Evolutionary conservation across 352 stramenopile genomes (phyloP).

Genomic region (Pythium brachiatum): DNA sequence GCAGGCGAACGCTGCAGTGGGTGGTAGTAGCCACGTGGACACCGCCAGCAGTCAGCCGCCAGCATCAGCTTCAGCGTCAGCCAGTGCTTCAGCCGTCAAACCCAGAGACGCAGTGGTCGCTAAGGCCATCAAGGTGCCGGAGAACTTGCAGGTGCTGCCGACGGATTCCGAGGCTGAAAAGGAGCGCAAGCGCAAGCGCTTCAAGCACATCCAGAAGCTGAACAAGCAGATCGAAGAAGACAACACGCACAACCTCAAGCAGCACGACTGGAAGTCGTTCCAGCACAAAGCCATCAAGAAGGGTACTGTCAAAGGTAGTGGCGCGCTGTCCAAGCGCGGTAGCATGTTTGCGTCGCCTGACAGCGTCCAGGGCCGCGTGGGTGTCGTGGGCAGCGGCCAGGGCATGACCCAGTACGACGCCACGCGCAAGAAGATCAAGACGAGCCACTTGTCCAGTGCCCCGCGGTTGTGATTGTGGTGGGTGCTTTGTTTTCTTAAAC

Average conservation of each 20-base stretch:
- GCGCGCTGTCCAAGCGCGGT: conserved; percentile 74
- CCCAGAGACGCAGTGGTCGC: conserved; percentile 35
- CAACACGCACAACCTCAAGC: conserved; percentile 79
- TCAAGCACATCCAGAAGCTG: conserved; percentile 83
- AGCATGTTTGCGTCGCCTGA: conserved; percentile 91
- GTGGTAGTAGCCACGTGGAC: not conserved
- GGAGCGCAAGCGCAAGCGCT: conserved; percentile 78
- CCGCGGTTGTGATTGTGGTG: conserved; percentile 19
- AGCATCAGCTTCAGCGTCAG: not conserved
- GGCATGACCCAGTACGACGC: conserved; percentile 84
- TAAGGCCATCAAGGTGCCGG: conserved; percentile 83
- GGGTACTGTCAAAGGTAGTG: conserved; percentile 63
- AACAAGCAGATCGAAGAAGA: conserved; percentile 87
- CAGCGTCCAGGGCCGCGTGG: conserved; percentile 77
- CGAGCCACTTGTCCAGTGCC: conserved; percentile 11
- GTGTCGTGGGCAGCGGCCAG: conserved; percentile 84
- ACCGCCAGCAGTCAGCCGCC: not conserved
- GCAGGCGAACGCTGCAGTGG: not conserved
- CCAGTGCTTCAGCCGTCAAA: conserved; percentile 17
- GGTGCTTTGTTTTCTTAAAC: not conserved
- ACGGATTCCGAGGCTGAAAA: conserved; percentile 85
- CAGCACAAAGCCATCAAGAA: conserved; percentile 80
- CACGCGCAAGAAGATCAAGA: conserved; percentile 72
- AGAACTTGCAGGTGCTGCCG: conserved; percentile 79
- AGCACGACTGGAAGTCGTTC: conserved; percentile 87